phyloP scores from a whole-genome alignment of 2,329 filamentous ascomycete species.

The Epichloe sp. region DNA sequence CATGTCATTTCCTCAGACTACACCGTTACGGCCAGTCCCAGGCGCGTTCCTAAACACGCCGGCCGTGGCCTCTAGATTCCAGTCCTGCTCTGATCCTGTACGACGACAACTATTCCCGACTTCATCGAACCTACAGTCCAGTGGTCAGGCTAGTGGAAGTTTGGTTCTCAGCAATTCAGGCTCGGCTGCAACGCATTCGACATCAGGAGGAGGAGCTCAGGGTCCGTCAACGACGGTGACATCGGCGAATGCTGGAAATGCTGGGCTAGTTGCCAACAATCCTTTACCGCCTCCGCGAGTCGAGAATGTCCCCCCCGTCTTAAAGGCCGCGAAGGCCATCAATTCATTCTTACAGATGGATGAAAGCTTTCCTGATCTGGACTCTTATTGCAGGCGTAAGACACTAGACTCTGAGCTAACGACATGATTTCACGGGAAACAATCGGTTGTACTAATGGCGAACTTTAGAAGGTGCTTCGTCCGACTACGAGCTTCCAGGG shows the following conservation, averaged over 20 bases:
- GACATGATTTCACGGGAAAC: not conserved
- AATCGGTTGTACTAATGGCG: conserved; percentile 12
- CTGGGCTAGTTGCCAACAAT: conserved; percentile 18
- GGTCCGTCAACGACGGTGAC: conserved; percentile 9
- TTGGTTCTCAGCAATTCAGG: conserved; percentile 7
- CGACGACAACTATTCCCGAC: conserved; percentile 37
- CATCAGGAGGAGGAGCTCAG: not conserved
- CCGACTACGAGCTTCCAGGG: conserved; percentile 72
- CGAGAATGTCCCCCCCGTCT: conserved; percentile 53
- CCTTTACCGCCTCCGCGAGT: conserved; percentile 31
- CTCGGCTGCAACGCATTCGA: not conserved
- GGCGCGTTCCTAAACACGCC: conserved; percentile 69
- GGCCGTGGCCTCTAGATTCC: conserved; percentile 40
- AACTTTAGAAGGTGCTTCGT: conserved; percentile 65
- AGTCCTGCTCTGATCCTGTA: conserved; percentile 30
- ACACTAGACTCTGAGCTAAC: conserved; percentile 11
- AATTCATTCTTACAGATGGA: conserved; percentile 67
- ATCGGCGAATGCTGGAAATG: conserved; percentile 14
- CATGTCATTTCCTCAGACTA: conserved; percentile 45
- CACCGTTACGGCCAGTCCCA: conserved; percentile 59
- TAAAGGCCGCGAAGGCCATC: conserved; percentile 71
- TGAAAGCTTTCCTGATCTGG: conserved; percentile 73
- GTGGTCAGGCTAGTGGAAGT: conserved; percentile 3
- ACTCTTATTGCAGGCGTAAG: conserved; percentile 80
- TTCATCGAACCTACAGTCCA: conserved; percentile 14